Conservation (phyloP, 163 green algal species). For the Scenedesmus sp. region DNA sequence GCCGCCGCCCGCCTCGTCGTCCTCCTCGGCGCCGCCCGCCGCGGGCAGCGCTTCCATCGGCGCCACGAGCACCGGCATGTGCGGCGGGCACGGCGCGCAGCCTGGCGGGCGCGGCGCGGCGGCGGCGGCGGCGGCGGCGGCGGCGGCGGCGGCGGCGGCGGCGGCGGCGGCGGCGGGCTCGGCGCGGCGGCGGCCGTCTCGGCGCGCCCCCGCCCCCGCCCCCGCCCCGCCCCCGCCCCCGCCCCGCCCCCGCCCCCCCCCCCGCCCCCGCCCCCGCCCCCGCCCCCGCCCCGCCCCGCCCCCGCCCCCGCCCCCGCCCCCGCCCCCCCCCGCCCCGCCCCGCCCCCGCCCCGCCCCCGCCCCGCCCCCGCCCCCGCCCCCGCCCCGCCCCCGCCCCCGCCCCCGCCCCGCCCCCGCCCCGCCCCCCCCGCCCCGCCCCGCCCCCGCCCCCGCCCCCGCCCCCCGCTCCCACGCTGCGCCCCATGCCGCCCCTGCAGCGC, state of each 20-base stretch:
- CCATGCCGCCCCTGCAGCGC: not conserved
- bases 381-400: not conserved
- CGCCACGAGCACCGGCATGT: constrained; percentile 63
- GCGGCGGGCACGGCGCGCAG: constrained; percentile 45
- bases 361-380: too few relatives aligned
- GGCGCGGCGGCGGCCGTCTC: not conserved
- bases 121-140: constrained; percentile 6
- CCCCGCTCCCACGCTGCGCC: not conserved
- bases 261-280: too few relatives aligned
- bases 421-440: not conserved
- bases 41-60: constrained; percentile 59
- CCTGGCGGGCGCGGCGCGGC: not conserved
- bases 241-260: too few relatives aligned
- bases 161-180: not conserved
- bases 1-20: constrained; percentile 2
- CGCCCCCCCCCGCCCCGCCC: too few relatives aligned
- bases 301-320: too few relatives aligned
- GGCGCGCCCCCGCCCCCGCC: not conserved
- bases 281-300: too few relatives aligned
- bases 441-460: not conserved
- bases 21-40: constrained; percentile 29
- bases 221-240: too few relatives aligned
- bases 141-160: not conserved
- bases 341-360: too few relatives aligned
- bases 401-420: not conserved